Conservation (phyloP, 768 basidiomycete genomes). For the Daedaleopsis nitida region DNA sequence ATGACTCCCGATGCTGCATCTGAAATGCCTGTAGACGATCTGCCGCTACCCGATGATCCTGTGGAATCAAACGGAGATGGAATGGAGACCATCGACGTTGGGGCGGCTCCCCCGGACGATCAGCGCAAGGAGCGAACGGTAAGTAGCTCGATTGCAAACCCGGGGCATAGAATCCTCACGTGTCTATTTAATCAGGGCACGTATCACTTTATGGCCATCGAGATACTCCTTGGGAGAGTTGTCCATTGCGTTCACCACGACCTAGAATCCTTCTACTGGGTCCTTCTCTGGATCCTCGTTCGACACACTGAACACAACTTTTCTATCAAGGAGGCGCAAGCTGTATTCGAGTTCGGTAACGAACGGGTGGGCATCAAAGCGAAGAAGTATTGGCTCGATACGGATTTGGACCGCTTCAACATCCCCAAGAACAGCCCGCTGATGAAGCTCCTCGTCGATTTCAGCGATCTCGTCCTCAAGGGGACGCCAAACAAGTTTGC, state of each 20-base stretch:
- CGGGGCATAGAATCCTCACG: background rate
- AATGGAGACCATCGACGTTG: background rate
- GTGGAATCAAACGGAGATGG: background rate
- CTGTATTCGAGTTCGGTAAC: background rate
- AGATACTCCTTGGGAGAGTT: background rate
- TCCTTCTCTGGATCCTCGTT: constrained; percentile 15
- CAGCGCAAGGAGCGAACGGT: background rate
- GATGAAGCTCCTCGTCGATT: background rate
- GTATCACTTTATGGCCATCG: background rate
- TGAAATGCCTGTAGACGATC: no score
- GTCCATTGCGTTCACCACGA: constrained; percentile 12
- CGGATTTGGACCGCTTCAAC: background rate
- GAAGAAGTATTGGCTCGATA: background rate
- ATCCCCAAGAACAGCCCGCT: background rate
- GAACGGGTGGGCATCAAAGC: background rate
- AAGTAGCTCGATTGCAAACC: background rate
- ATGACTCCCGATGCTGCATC: no score
- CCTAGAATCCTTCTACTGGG: constrained; percentile 22
- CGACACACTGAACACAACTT: background rate
- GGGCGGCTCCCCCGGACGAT: background rate
- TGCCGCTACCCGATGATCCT: no score
- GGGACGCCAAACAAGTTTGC: background rate
- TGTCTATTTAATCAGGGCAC: background rate
- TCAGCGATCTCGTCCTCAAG: background rate
- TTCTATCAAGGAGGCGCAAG: background rate